These are phyloP conservation scores for Diplodia sapinea DNA, from an alignment of 2,329 filamentous ascomycete genomes.

Conservation along the genomic window DNA sequence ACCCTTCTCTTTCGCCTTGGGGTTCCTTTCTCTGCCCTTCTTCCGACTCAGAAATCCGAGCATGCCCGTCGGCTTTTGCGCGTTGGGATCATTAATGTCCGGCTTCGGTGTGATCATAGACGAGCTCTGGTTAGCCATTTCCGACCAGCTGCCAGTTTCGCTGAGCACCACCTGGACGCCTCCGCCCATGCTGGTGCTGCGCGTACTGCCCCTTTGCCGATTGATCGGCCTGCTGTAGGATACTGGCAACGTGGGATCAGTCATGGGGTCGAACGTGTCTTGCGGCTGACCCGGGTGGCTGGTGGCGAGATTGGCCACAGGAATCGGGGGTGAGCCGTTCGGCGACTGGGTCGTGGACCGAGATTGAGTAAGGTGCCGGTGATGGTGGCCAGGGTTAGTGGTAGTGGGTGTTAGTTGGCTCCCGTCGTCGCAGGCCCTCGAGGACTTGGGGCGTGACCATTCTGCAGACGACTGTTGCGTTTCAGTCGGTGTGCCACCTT, in stretches of 20 bases:
- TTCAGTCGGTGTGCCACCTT: constrained; percentile 42
- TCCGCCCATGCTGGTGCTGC: constrained; percentile 77
- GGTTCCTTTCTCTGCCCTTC: constrained; percentile 87
- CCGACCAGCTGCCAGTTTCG: constrained; percentile 87
- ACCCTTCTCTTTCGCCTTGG: constrained; percentile 91
- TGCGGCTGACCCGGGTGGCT: constrained; percentile 37
- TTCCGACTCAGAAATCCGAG: constrained; percentile 89
- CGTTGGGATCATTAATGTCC: constrained; percentile 37
- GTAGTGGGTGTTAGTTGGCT: constrained; percentile 46
- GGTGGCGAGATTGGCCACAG: constrained; percentile 39
- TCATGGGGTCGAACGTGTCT: constrained; percentile 33
- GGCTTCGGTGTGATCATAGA: constrained; percentile 69
- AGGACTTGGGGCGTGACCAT: constrained; percentile 40
- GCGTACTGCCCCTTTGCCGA: constrained; percentile 65
- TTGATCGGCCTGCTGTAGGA: constrained; percentile 51
- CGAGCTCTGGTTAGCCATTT: constrained; percentile 82
- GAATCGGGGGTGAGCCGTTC: constrained; percentile 55
- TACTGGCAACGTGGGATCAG: constrained; percentile 37
- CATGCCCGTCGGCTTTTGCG: constrained; percentile 72
- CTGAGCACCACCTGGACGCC: constrained; percentile 92
- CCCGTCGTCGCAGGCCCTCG: constrained; percentile 43
- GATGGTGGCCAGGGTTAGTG: constrained; percentile 37
- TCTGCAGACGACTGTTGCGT: constrained; percentile 38
- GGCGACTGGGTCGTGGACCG: constrained; percentile 55
- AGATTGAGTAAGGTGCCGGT: constrained; percentile 30